Percentiles rank a stretch among this genome's conserved stretches.
Conservation (phyloP, 805 yeast species). For the Yamadazyma kitorensis region DNA sequence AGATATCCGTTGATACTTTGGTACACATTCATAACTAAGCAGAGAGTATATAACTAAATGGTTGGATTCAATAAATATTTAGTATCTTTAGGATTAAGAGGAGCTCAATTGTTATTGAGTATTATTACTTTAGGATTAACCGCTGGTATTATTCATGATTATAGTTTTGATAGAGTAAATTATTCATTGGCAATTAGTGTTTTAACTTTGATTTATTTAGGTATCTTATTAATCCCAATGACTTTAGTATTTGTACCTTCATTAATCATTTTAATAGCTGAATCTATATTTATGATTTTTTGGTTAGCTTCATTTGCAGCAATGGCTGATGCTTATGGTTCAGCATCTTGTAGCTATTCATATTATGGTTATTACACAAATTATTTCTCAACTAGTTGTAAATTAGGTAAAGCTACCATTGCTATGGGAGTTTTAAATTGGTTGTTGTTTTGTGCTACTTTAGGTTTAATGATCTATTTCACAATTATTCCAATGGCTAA, state of each 20-base stretch:
- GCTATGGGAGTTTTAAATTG: slow-evolving; percentile 20
- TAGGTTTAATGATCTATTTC: slow-evolving; percentile 15
- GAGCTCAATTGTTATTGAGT: slow-evolving; percentile 15
- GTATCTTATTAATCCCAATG: slow-evolving; percentile 9
- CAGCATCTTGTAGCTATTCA: slow-evolving; percentile 6
- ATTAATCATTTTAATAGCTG: slow-evolving; percentile 13
- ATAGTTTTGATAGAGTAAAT: slow-evolving; percentile 9
- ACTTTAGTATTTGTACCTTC: slow-evolving; percentile 11
- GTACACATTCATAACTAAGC: no score
- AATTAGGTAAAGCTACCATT: slow-evolving; percentile 19
- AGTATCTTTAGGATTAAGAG: slow-evolving; percentile 11
- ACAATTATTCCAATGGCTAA: slow-evolving; percentile 16
- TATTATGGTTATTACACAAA: slow-evolving; percentile 1
- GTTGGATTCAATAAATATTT: slow-evolving; percentile 1
- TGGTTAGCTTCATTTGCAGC: slow-evolving; percentile 24
- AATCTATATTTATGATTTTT: slow-evolving; percentile 16
- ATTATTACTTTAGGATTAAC: slow-evolving; percentile 16
- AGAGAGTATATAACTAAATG: no score
- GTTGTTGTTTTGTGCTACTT: slow-evolving; percentile 18
- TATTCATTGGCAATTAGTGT: slow-evolving; percentile 13
- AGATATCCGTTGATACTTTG: no score
- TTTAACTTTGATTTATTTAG: slow-evolving; percentile 11
- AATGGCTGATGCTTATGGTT: slow-evolving; percentile 19
- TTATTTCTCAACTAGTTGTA: slow-evolving; percentile 12
- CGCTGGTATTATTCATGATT: slow-evolving; percentile 11